These are phyloP conservation scores for Penicillium fuscoglaucum DNA, from an alignment of 2,329 filamentous ascomycete species.

Conservation along the genomic window DNA sequence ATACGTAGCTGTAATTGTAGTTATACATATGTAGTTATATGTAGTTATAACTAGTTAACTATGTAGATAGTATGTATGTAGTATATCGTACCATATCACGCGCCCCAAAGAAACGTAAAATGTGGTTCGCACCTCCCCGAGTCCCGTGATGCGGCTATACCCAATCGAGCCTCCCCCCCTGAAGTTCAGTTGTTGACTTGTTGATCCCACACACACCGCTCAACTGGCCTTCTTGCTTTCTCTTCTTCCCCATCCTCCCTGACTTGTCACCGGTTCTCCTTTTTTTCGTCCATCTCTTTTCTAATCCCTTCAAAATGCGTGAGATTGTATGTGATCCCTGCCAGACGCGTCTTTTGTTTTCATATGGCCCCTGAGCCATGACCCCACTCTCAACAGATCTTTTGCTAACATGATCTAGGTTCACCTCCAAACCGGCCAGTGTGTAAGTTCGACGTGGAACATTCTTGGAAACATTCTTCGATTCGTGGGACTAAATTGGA, in stretches of 20 bases:
- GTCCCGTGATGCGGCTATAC: conserved; percentile 34
- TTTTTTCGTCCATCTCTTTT: conserved; percentile 15
- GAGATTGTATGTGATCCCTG: conserved; percentile 62
- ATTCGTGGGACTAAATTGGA: conserved; percentile 27
- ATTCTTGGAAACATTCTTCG: conserved; percentile 8
- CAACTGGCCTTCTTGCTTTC: conserved; percentile 24
- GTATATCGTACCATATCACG: neutral
- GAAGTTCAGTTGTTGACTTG: conserved; percentile 27
- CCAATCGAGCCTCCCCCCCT: conserved; percentile 25
- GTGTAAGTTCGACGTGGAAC: conserved; percentile 63
- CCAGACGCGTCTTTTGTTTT: conserved; percentile 40
- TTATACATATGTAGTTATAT: neutral
- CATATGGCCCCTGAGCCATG: conserved; percentile 31
- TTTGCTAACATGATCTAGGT: conserved; percentile 64
- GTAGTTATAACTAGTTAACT: too few relatives aligned
- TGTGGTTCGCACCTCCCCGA: conserved; percentile 33
- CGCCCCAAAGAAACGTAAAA: conserved; percentile 12
- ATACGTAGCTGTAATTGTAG: neutral
- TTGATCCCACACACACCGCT: conserved; percentile 40
- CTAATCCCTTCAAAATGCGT: conserved; percentile 55
- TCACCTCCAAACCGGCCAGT: conserved; percentile 99
- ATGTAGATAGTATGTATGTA: neutral
- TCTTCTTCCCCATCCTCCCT: conserved; percentile 28
- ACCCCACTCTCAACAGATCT: conserved; percentile 34
- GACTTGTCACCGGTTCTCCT: conserved; percentile 24